phyloP scores from a whole-genome alignment of 495 filamentous ascomycete genomes.

The Aspergillus diversus region DNA sequence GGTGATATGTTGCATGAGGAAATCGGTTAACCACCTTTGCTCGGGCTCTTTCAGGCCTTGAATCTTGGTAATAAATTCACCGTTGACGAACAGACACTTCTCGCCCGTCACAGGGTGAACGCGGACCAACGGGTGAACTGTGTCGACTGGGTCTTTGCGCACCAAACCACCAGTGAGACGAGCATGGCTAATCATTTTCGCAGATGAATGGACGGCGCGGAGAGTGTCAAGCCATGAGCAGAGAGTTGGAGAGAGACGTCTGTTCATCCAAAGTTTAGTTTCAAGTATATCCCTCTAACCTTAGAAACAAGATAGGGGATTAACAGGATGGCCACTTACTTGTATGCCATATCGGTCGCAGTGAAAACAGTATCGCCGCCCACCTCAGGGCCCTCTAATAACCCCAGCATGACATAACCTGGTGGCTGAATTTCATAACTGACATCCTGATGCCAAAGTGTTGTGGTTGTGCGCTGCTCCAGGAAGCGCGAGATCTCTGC shows the following conservation, averaged over 20 bases:
- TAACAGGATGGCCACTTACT: slow-evolving; percentile 37
- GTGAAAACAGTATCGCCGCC: slow-evolving; percentile 82
- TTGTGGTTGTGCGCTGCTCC: slow-evolving; percentile 57
- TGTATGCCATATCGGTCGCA: slow-evolving; percentile 76
- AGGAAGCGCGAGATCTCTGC: slow-evolving; percentile 59
- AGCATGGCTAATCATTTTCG: slow-evolving; percentile 72
- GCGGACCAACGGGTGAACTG: slow-evolving; percentile 73
- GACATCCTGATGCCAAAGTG: slow-evolving; percentile 64
- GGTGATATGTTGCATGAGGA: slow-evolving; percentile 85
- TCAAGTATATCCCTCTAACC: not conserved
- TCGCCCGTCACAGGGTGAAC: slow-evolving; percentile 77
- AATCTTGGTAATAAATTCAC: slow-evolving; percentile 78
- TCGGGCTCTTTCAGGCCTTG: slow-evolving; percentile 69
- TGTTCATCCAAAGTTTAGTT: slow-evolving; percentile 21
- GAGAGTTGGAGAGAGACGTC: slow-evolving; percentile 66
- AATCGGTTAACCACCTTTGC: slow-evolving; percentile 69
- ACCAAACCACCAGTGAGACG: slow-evolving; percentile 63
- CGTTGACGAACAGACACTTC: slow-evolving; percentile 80
- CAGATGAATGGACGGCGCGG: slow-evolving; percentile 72
- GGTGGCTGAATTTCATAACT: slow-evolving; percentile 63
- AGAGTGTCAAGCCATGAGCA: slow-evolving; percentile 74
- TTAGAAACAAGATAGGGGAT: not conserved
- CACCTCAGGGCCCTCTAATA: slow-evolving; percentile 58
- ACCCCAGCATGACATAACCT: slow-evolving; percentile 60
- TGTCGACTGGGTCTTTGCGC: slow-evolving; percentile 69